Percentiles rank a stretch among this genome's conserved stretches.
phyloP scores from a whole-genome alignment of 345 rosid species.

The Cardamine occulta region DNA sequence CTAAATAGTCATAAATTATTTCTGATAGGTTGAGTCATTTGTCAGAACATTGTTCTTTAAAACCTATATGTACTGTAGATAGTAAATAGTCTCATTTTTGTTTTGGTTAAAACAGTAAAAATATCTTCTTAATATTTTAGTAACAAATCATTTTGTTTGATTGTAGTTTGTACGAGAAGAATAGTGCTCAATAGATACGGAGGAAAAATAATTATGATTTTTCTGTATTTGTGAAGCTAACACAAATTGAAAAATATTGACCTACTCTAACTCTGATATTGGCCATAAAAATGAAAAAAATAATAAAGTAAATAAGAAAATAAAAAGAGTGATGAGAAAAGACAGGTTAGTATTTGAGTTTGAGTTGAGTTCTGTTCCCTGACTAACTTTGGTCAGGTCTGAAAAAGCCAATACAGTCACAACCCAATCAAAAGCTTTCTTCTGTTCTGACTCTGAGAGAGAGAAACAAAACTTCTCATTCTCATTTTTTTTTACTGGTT shows the following conservation, averaged over 20 bases:
- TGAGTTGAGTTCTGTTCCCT: conserved; percentile 35
- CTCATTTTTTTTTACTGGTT: conserved; percentile 20
- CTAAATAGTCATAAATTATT: background rate
- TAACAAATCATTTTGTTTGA: background rate
- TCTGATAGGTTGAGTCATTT: background rate
- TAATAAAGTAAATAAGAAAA: background rate
- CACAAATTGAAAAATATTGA: background rate
- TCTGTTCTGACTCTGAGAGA: conserved; percentile 24
- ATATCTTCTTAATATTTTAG: background rate
- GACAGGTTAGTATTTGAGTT: conserved; percentile 35
- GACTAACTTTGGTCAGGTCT: conserved; percentile 41
- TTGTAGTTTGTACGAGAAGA: background rate
- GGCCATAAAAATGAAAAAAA: background rate
- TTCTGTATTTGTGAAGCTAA: background rate
- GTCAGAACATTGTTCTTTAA: conserved; percentile 1
- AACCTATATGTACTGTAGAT: background rate
- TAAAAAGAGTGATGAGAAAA: conserved; percentile 22
- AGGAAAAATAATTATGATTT: background rate
- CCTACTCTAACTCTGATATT: background rate
- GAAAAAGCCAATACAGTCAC: conserved; percentile 30
- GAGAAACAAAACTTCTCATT: conserved; percentile 33
- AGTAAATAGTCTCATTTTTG: conserved; percentile 4
- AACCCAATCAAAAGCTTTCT: conserved; percentile 39
- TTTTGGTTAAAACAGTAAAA: conserved; percentile 15
- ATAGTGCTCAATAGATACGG: background rate